A percentile compares a stretch with the other conserved stretches of the same genome.
Evolutionary conservation across 495 filamentous ascomycete genomes (phyloP).

Genomic region (Massariosphaeria phaeospora): DNA sequence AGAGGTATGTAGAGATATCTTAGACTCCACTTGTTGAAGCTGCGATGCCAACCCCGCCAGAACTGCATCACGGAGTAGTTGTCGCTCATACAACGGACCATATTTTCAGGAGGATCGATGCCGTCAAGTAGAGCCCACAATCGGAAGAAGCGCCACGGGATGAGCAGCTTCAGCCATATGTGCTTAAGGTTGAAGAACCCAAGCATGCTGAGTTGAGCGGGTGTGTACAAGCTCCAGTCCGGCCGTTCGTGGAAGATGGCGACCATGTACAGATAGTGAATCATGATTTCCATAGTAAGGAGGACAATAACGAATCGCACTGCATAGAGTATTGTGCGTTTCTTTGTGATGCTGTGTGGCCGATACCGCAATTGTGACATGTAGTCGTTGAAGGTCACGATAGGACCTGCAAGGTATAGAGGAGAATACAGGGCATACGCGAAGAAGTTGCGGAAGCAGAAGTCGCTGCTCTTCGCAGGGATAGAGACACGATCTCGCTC

Average conservation of each 20-base stretch:
- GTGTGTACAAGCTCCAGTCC: conserved; percentile 76
- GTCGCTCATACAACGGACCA: conserved; percentile 93
- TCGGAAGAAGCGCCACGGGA: conserved; percentile 97
- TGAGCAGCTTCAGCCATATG: conserved; percentile 95
- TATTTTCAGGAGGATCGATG: conserved; percentile 94
- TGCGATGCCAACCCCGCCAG: conserved; percentile 94
- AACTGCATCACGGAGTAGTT: conserved; percentile 91
- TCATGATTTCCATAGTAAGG: conserved; percentile 86
- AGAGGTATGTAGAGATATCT: conserved; percentile 93
- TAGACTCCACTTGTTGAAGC: conserved; percentile 88
- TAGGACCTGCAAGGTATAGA: conserved; percentile 86
- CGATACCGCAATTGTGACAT: conserved; percentile 78
- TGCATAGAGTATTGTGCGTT: conserved; percentile 71
- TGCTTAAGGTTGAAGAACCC: conserved; percentile 96
- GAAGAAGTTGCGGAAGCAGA: conserved; percentile 74
- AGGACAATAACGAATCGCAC: conserved; percentile 76
- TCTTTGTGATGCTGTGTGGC: conserved; percentile 57
- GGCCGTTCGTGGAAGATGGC: conserved; percentile 82
- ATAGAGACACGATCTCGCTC: conserved; percentile 79
- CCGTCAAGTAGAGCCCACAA: conserved; percentile 87
- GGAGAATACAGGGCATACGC: conserved; percentile 88
- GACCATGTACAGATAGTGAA: conserved; percentile 90
- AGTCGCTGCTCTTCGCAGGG: conserved; percentile 66
- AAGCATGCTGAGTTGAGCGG: conserved; percentile 82
- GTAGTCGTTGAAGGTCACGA: conserved; percentile 97